Evolutionary conservation across 2,329 filamentous ascomycete genomes (phyloP).

Genomic region (Talaromyces funiculosus): DNA sequence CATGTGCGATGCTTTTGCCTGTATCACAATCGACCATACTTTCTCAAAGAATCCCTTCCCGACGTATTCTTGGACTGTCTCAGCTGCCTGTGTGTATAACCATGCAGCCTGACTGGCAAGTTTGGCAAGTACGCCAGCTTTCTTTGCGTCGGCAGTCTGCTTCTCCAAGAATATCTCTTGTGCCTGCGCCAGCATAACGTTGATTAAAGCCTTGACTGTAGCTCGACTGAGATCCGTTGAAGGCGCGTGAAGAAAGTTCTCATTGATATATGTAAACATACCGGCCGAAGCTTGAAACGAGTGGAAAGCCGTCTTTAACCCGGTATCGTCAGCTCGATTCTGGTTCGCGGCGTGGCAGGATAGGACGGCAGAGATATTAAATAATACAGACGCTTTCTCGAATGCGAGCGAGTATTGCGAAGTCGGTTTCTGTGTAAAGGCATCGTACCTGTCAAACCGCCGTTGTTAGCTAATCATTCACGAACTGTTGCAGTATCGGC

Average conservation of each 20-base stretch:
- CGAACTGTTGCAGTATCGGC: background rate
- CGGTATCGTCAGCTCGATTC: slow-evolving; percentile 83
- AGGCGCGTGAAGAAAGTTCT: slow-evolving; percentile 96
- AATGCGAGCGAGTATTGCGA: slow-evolving; percentile 94
- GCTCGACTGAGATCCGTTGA: slow-evolving; percentile 94
- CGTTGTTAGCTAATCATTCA: background rate
- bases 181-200: slow-evolving; percentile 87
- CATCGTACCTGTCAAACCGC: slow-evolving; percentile 72
- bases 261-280: slow-evolving; percentile 99
- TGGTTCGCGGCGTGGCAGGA: slow-evolving; percentile 94
- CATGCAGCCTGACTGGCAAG: slow-evolving; percentile 85
- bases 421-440: slow-evolving; percentile 98
- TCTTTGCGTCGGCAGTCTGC: slow-evolving; percentile 87
- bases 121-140: slow-evolving; percentile 85
- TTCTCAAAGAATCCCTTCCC: slow-evolving; percentile 89
- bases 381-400: slow-evolving; percentile 98
- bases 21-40: slow-evolving; percentile 71
- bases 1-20: slow-evolving; percentile 74
- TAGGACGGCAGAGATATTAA: slow-evolving; percentile 96
- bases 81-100: slow-evolving; percentile 78
- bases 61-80: slow-evolving; percentile 89
- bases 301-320: slow-evolving; percentile 94
- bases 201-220: slow-evolving; percentile 90
- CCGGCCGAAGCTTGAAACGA: slow-evolving; percentile 96
- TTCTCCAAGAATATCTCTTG: slow-evolving; percentile 98